Percentiles rank a stretch among this genome's conserved stretches.
Evolutionary conservation across 345 rosid species (phyloP).

Genomic region (Chamaenerion angustifolium): DNA sequence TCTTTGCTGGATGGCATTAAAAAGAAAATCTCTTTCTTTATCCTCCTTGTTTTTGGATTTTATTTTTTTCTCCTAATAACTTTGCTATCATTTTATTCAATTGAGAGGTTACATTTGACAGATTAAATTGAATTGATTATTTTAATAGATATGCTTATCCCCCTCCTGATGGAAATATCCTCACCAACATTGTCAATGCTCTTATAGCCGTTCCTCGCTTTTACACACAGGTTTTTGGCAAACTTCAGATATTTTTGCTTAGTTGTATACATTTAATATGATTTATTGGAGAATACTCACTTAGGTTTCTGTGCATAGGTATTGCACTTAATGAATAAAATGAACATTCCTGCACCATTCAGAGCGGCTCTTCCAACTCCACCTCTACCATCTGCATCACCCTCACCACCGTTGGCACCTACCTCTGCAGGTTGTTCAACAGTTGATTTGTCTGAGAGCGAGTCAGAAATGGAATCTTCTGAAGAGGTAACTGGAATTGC

Average conservation of each 20-base stretch:
- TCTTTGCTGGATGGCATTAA: no score
- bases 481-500: slow-evolving; percentile 47
- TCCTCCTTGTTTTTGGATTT: no score
- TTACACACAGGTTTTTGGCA: slow-evolving; percentile 65
- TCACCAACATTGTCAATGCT: slow-evolving; percentile 91
- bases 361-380: slow-evolving; percentile 89
- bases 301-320: slow-evolving; percentile 28
- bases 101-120: no score
- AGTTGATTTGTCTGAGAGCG: slow-evolving; percentile 54
- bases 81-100: no score
- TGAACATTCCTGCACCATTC: slow-evolving; percentile 97
- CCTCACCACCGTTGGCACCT: slow-evolving; percentile 26
- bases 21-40: no score
- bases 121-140: no score
- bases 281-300: background rate
- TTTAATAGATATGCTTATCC: no score
- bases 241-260: background rate
- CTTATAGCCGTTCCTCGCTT: slow-evolving; percentile 92
- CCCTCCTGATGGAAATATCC: slow-evolving; percentile 88
- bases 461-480: slow-evolving; percentile 86
- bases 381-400: slow-evolving; percentile 58
- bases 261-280: background rate
- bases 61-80: no score
- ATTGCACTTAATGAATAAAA: slow-evolving; percentile 96
- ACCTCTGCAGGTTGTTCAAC: slow-evolving; percentile 18